Evolutionary conservation across 2,329 filamentous ascomycete genomes (phyloP).

Genomic region (Alternaria longipes): DNA sequence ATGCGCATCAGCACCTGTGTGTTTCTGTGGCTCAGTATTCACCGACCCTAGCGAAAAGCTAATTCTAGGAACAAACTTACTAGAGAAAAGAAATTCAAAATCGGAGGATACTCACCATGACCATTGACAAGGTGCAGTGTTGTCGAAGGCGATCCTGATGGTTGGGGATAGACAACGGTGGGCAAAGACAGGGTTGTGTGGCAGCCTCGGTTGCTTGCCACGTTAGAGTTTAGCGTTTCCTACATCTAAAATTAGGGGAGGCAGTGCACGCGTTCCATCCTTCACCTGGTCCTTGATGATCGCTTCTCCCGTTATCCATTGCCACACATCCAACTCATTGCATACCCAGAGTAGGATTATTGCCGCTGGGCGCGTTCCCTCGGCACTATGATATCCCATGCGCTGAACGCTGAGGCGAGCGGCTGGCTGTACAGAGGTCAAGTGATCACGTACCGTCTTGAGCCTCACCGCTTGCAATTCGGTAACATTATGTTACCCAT

Average conservation of each 20-base stretch:
- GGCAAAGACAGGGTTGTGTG: constrained; percentile 19
- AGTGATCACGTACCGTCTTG: constrained; percentile 20
- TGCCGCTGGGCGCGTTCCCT: constrained; percentile 10
- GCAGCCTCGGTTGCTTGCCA: constrained; percentile 24
- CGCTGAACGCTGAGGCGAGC: constrained; percentile 27
- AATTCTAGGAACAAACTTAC: not conserved
- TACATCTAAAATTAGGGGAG: constrained; percentile 41
- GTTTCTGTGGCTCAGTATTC: not conserved
- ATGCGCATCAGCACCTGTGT: not conserved
- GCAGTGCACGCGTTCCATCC: constrained; percentile 35
- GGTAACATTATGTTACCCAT: constrained; percentile 31
- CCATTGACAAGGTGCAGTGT: not conserved
- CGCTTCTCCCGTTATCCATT: constrained; percentile 27
- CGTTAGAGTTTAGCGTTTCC: constrained; percentile 13
- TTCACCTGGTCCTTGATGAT: constrained; percentile 29
- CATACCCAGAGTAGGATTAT: constrained; percentile 13
- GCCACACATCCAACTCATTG: constrained; percentile 25
- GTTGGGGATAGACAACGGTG: not conserved
- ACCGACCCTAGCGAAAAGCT: not conserved
- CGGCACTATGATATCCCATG: constrained; percentile 1
- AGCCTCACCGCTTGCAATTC: constrained; percentile 25
- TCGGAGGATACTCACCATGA: not conserved
- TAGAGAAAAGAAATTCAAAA: not conserved
- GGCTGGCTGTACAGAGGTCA: constrained; percentile 22
- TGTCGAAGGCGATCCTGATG: constrained; percentile 7